phyloP scores from a whole-genome alignment of 768 basidiomycete species.

The Leccinum boreale region DNA sequence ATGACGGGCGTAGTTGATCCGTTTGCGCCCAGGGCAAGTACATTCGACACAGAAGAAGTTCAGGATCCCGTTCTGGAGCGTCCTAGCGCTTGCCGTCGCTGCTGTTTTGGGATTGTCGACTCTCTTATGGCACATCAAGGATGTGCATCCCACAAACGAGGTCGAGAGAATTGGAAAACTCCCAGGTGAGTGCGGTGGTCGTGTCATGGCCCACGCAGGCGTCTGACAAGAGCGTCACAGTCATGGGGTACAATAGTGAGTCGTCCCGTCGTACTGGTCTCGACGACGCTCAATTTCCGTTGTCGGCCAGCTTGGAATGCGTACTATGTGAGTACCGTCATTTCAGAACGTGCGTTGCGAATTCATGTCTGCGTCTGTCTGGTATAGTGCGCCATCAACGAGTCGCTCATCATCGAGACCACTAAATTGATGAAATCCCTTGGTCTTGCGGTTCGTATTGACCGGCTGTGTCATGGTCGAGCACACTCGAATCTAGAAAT shows the following conservation, averaged over 20 bases:
- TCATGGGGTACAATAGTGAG: slow-evolving; percentile 65
- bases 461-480: not conserved
- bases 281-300: slow-evolving; percentile 2
- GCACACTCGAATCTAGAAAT: not conserved
- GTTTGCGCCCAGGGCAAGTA: not conserved
- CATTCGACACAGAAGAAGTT: slow-evolving; percentile 1
- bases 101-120: slow-evolving; percentile 16
- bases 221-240: slow-evolving; percentile 28
- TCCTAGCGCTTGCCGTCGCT: slow-evolving; percentile 18
- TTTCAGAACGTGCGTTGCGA: not conserved
- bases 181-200: slow-evolving; percentile 5
- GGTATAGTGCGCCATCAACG: slow-evolving; percentile 55
- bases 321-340: slow-evolving; percentile 46
- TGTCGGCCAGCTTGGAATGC: slow-evolving; percentile 60
- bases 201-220: not conserved
- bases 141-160: not conserved
- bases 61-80: slow-evolving; percentile 3
- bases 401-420: slow-evolving; percentile 47
- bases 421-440: slow-evolving; percentile 49
- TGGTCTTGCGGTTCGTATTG: slow-evolving; percentile 43
- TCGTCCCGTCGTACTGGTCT: not conserved
- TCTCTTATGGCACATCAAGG: slow-evolving; percentile 11
- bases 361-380: not conserved
- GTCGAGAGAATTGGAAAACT: slow-evolving; percentile 28
- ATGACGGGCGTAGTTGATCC: not conserved